These are phyloP conservation scores for Cryptosporidium sp. DNA, from an alignment of 169 alveolate species.

Conservation along the genomic window DNA sequence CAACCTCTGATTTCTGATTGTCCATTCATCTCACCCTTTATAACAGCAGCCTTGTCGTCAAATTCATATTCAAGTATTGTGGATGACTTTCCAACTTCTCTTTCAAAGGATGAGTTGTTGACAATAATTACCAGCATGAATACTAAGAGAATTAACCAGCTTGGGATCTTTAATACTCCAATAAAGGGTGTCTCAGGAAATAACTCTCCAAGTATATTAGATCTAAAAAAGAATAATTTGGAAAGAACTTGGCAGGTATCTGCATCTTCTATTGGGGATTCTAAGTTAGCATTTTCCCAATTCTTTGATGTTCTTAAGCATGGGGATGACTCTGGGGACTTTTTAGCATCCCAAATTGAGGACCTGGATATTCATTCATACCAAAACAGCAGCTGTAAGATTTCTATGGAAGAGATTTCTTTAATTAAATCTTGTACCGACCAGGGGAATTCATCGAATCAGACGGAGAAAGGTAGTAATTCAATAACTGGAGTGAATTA, in stretches of 20 bases:
- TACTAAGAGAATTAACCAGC: background rate
- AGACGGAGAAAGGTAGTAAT: background rate
- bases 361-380: background rate
- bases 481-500: background rate
- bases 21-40: constrained; percentile 48
- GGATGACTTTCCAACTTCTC: constrained; percentile 43
- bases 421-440: background rate
- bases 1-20: constrained; percentile 54
- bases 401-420: background rate
- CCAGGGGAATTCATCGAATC: background rate
- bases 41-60: constrained; percentile 45
- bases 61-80: constrained; percentile 27
- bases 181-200: background rate
- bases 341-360: constrained; percentile 7
- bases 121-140: constrained; percentile 32
- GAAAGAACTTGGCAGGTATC: background rate
- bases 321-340: background rate
- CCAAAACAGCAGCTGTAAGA: background rate
- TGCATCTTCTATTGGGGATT: constrained; percentile 4
- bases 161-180: constrained; percentile 39
- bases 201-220: background rate
- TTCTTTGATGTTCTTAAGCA: constrained; percentile 18
- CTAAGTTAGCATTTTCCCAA: background rate
- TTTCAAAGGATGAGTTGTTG: constrained; percentile 23
- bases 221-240: background rate